Percentiles rank a stretch among this genome's conserved stretches.
Conservation (phyloP, 164 flowering plant genomes). For the Vitis riparia region DNA sequence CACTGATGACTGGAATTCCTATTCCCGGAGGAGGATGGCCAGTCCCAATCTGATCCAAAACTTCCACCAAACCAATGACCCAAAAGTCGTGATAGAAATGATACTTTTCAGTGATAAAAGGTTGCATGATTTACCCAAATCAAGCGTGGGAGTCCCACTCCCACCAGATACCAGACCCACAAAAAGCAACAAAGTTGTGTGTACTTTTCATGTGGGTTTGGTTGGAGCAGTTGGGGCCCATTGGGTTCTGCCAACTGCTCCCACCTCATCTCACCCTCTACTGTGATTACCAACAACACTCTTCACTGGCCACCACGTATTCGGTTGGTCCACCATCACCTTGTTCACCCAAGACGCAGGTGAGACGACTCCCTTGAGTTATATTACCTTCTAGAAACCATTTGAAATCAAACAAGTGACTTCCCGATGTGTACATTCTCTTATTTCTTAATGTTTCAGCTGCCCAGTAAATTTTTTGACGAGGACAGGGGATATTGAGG, state of each 20-base stretch:
- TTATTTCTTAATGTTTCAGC: too few relatives aligned
- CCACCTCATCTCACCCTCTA: not conserved
- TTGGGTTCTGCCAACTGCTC: slow-evolving; percentile 1
- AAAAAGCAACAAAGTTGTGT: not conserved
- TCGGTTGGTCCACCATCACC: not conserved
- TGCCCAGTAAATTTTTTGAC: too few relatives aligned
- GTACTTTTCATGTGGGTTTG: not conserved
- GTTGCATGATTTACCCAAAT: not conserved
- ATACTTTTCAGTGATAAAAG: not conserved
- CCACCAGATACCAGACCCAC: slow-evolving; percentile 8
- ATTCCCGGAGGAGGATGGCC: not conserved
- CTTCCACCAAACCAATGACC: not conserved
- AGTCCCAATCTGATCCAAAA: not conserved
- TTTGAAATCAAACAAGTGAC: too few relatives aligned
- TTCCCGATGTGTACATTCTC: too few relatives aligned
- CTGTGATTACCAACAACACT: not conserved
- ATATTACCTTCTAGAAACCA: too few relatives aligned
- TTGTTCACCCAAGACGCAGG: too few relatives aligned
- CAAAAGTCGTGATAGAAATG: slow-evolving; percentile 1
- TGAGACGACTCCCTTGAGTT: too few relatives aligned
- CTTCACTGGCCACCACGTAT: not conserved
- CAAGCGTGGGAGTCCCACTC: not conserved
- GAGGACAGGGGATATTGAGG: too few relatives aligned
- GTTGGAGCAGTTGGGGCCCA: not conserved
- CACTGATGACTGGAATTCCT: too few relatives aligned